Base-by-base conservation (phyloP, 768 basidiomycete species). In the Lanmaoa rubissima region DNA sequence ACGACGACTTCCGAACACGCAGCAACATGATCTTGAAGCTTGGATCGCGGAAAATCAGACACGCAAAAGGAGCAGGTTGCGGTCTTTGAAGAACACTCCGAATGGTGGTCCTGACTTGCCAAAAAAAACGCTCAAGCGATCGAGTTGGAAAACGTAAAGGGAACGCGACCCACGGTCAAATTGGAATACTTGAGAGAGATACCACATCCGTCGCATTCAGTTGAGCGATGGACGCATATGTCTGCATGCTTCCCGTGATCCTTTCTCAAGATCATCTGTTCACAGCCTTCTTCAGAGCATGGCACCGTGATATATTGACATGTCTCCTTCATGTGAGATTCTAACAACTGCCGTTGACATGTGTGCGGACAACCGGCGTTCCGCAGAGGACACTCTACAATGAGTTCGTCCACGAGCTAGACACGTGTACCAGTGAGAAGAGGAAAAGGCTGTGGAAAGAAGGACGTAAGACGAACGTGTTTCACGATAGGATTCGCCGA, bases 371-470 rank as follows among this genome's bases (percentile, higher is more conserved):
- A 93, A 11, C 90, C 91, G 2, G 77, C 74, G 16, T 65, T 59
- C 24, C 76, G 76, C 55, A 89, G 77, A 8, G 82, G 78, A 69
- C 92, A 94, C 68, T 86, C 82, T 0, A 93, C 90, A 14, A 80
- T 42, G 43, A 94, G 78, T 74, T 94, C 92, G 59, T 93, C 91
- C 43, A 92, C 92, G 51, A 94, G 80, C 90, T 93, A 60, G 19
- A 60, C 49, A 48, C 53, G 35, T 14, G 39, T 17, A 21, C 26
- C n/a, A 19, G 47, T 62, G 48, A 65, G 42, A 48, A 46, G 57
- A 45, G 31, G 21, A 26, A 32, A 31, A 21, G 41, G 47, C 8
- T 51, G 51, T 44, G 44, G n/a, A 61, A 44, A 28, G 40, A 51
- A 57, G 48, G 26, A 43, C n/a, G 34, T 9, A 12, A 48, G 51